Evolutionary conservation across 1,139 yeast genomes (phyloP), one percentile per base, ranked within the genome.

Genomic region (Meyerozyma carpophila): DNA sequence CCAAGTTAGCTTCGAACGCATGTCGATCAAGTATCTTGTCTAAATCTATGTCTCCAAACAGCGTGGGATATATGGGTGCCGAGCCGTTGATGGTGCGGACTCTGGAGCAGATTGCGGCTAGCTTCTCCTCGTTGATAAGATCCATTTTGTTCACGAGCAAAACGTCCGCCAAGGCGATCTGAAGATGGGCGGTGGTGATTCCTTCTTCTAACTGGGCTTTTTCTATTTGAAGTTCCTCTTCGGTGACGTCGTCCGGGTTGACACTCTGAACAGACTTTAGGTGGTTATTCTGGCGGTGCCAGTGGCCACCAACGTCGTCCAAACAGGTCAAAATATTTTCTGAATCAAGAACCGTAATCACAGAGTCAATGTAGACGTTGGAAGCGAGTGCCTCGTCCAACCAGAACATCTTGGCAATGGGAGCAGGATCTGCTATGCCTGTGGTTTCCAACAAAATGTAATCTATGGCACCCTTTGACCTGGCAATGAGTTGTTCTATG

Each of bases 351-450:
- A 94, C 97, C 0, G 97, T 86, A n/a, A 94, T 77, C 5, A 93
- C 90, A 0, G 97, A 96, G 63, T 93, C 98, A 37, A 93, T 84
- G 59, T 87, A 88, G 2, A 93, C 88, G 51, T 81, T 83, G 6
- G 96, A 83, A 10, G 84, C 75, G 44, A 93, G 68, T 0, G 93
- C 97, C 31, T 87, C 94, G 61, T 93, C 98, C 36, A 91, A 72
- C 98, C 98, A 93, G 63, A 93, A 93, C 96, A 93, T 93, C 52
- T 82, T 81, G 8, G 97, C 96, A 32, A 93, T 89, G 0, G 98
- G 98, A 0, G 85, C 97, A 0, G 98, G 98, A 59, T 93, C 98
- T 0, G 99, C 98, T n/a, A 94, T 75, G 0, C 99, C 99, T 0
- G 97, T 89, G 0, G 99, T 94, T 59, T 93, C 99, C 44, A 94